phyloP scores from a whole-genome alignment of 306 rosid species.

The Lathyrus tuberosus region DNA sequence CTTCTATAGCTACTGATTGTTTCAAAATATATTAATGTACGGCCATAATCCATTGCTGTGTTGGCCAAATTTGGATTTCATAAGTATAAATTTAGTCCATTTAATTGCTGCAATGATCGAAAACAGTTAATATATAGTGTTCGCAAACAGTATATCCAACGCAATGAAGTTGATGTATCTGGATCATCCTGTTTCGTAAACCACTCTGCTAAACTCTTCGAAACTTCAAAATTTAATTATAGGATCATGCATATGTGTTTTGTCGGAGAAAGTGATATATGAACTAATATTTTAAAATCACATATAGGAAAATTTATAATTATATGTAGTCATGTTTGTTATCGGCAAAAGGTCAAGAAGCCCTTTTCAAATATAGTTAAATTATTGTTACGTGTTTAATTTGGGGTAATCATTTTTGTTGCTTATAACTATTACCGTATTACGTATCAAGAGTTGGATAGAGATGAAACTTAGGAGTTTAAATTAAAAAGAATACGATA shows the following conservation, averaged over 20 bases:
- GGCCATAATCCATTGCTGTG: slow-evolving; percentile 11
- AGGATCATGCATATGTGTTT: slow-evolving; percentile 4
- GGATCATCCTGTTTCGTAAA: slow-evolving; percentile 13
- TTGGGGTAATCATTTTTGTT: not conserved
- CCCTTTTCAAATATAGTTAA: not conserved
- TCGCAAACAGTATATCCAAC: slow-evolving; percentile 35
- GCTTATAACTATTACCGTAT: not conserved
- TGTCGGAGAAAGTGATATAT: slow-evolving; percentile 38
- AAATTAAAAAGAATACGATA: not conserved
- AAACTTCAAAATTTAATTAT: not conserved
- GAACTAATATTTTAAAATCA: slow-evolving; percentile 38
- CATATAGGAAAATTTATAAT: not conserved
- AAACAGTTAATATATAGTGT: slow-evolving; percentile 11
- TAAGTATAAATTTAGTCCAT: not conserved
- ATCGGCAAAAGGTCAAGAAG: slow-evolving; percentile 30
- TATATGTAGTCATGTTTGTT: slow-evolving; percentile 2
- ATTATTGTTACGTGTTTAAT: slow-evolving; percentile 22
- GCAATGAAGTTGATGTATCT: slow-evolving; percentile 21
- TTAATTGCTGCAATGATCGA: slow-evolving; percentile 1
- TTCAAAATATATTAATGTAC: not conserved
- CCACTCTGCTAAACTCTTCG: slow-evolving; percentile 13
- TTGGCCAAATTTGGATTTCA: slow-evolving; percentile 31
- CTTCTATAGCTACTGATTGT: no score
- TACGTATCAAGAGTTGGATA: not conserved
- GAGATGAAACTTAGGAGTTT: not conserved